Evolutionary conservation across 2,329 filamentous ascomycete species (phyloP).

Genomic region (Fusarium equiseti): DNA sequence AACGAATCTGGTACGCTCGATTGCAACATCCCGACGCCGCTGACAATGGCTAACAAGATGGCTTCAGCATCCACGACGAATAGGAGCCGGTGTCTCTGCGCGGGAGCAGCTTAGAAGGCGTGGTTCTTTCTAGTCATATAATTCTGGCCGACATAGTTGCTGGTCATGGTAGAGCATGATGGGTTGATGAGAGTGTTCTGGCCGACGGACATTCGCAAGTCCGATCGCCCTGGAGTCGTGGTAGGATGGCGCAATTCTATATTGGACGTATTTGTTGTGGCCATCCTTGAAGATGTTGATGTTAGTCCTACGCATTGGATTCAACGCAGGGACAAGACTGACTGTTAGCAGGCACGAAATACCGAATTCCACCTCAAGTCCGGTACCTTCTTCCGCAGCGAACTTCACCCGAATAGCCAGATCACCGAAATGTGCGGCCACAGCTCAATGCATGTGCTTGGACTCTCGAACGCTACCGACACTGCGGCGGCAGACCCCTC

Average conservation of each 20-base stretch:
- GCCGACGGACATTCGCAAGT: conserved; percentile 85
- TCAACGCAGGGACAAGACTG: conserved; percentile 31
- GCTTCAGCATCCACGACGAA: conserved; percentile 81
- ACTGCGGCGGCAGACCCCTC: conserved; percentile 69
- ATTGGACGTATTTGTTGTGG: conserved; percentile 89
- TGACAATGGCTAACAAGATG: conserved; percentile 36
- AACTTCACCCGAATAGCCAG: conserved; percentile 80
- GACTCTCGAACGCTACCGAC: conserved; percentile 77
- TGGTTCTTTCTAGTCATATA: conserved; percentile 82
- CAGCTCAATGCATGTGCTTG: conserved; percentile 85
- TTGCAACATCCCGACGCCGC: conserved; percentile 32
- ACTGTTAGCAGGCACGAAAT: conserved; percentile 70
- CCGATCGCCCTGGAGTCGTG: conserved; percentile 82
- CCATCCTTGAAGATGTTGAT: conserved; percentile 90
- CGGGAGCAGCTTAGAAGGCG: conserved; percentile 93
- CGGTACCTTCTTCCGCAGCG: conserved; percentile 85
- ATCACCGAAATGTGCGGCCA: conserved; percentile 89
- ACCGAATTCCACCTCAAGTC: conserved; percentile 90
- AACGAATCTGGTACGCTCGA: conserved; percentile 75
- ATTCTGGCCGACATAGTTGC: conserved; percentile 46
- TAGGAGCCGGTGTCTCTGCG: conserved; percentile 86
- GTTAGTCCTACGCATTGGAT: conserved; percentile 61
- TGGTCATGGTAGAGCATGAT: conserved; percentile 79
- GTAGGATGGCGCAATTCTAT: conserved; percentile 97
- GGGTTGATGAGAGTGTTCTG: conserved; percentile 98